Base-by-base conservation (phyloP, 192 early-diverging fungal species). In the Piromyces finnis region DNA sequence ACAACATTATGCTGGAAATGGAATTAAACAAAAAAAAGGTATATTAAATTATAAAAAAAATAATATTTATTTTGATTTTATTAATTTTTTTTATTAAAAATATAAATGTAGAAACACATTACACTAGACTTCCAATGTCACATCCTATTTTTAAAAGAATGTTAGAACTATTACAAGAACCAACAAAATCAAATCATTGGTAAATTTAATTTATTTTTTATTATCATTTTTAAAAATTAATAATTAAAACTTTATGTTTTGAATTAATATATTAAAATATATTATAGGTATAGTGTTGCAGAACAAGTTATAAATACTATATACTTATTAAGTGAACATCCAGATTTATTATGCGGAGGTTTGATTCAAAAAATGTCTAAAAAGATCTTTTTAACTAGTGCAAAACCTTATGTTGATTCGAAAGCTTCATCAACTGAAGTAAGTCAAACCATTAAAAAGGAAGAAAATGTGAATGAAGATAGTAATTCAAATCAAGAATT, bases 261-360 rank as follows among this genome's bases (percentile, higher is more conserved):
- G n/a, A n/a, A n/a, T n/a, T n/a, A n/a, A n/a, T n/a, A n/a, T n/a
- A n/a, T n/a, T n/a, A n/a, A n/a, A n/a, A n/a, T n/a, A n/a, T n/a
- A n/a, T 13, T 81, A 83, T 84, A 96, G 96, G 96, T 98, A 97
- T 86, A 88, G 91, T 16, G 90, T 97, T 28, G 92, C 94, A 2
- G 95, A 99, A 84, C 95, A 99, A 82, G 96, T 93, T 11, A 86
- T 99, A 30, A 98, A 98, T 82, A 91, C 96, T 9, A 94, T 99
- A 27, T 97, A 96, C 82, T 80, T 91, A 2, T 86, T 99, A 41
- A 89, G 93, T 29, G 95, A 98, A 41, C 94, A 97, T 81, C 98
- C 98, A 14, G 95, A 97, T 80, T 82, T 86, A 17, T 81, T 97
- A 32, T 95, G 90, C 79, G 92, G 87, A 0, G 90, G 93, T 4